Percentiles rank a stretch among this genome's conserved stretches.
phyloP scores from a whole-genome alignment of 1,139 yeast genomes.

The Suhomyces anneliseae region DNA sequence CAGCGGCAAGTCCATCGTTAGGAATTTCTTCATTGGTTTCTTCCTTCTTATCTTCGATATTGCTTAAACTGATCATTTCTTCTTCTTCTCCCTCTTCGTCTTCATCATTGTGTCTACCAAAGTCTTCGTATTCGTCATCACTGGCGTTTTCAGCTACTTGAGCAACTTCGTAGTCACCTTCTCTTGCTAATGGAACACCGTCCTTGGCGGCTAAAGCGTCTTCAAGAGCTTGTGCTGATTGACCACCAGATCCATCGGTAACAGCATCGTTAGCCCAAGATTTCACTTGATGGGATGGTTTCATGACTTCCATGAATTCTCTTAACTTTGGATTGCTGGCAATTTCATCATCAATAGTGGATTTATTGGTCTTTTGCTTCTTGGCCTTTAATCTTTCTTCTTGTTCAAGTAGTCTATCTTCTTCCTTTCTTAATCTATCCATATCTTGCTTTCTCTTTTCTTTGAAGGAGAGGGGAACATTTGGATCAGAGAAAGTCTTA shows the following conservation, averaged over 20 bases:
- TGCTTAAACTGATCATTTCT: slow-evolving; percentile 19
- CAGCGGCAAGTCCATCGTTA: slow-evolving; percentile 38
- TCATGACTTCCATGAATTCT: slow-evolving; percentile 83
- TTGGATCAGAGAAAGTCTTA: slow-evolving; percentile 79
- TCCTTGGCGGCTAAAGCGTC: slow-evolving; percentile 36
- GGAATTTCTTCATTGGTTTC: slow-evolving; percentile 20
- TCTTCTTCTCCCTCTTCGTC: slow-evolving; percentile 31
- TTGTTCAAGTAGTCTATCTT: slow-evolving; percentile 49
- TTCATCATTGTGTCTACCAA: slow-evolving; percentile 29
- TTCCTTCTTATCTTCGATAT: slow-evolving; percentile 16
- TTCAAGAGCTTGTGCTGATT: slow-evolving; percentile 43
- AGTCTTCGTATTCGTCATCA: slow-evolving; percentile 69
- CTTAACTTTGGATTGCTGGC: slow-evolving; percentile 65
- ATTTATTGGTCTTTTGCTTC: slow-evolving; percentile 27
- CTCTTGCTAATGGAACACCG: slow-evolving; percentile 9
- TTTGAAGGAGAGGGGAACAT: slow-evolving; percentile 71
- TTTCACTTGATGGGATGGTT: slow-evolving; percentile 62
- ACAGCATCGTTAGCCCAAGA: slow-evolving; percentile 78
- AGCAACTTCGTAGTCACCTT: slow-evolving; percentile 22
- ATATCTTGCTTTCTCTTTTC: slow-evolving; percentile 60
- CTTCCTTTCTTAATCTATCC: slow-evolving; percentile 54
- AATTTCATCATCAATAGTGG: slow-evolving; percentile 56
- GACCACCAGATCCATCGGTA: slow-evolving; percentile 55
- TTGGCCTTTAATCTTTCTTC: slow-evolving; percentile 39
- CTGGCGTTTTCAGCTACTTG: slow-evolving; percentile 48